Evolutionary conservation across 768 basidiomycete genomes (phyloP).

Genomic region (Pholiota conissans): DNA sequence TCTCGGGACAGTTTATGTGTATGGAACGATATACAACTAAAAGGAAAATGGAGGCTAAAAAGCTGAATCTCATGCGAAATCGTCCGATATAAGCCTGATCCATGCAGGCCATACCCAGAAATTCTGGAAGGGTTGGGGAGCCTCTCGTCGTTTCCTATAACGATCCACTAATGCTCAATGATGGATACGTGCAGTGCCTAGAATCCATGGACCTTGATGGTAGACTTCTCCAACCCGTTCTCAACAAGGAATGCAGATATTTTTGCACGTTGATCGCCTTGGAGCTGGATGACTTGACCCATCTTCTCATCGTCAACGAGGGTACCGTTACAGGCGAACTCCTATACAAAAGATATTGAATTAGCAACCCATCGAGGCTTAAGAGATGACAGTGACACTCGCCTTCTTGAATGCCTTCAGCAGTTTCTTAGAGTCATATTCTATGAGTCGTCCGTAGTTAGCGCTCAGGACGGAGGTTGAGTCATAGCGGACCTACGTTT

Average conservation of each 20-base stretch:
- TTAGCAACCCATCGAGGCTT: neutral
- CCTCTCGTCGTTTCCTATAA: constrained; percentile 12
- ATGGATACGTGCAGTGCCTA: constrained; percentile 32
- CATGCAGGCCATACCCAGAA: constrained; percentile 3
- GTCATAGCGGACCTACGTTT: constrained; percentile 58
- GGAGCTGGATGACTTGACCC: constrained; percentile 97
- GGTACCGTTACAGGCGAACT: constrained; percentile 98
- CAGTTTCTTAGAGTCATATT: constrained; percentile 97
- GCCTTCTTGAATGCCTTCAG: constrained; percentile 99
- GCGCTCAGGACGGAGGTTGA: constrained; percentile 6
- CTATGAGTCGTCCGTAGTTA: constrained; percentile 37
- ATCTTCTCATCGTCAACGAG: constrained; percentile 94
- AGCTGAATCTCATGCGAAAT: constrained; percentile 17
- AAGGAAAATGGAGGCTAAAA: constrained; percentile 6
- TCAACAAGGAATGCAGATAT: constrained; percentile 86
- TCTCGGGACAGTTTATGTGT: constrained; percentile 1
- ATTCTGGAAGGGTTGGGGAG: constrained; percentile 13
- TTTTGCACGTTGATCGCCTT: constrained; percentile 95
- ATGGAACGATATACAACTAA: constrained; percentile 10
- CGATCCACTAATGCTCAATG: constrained; percentile 11
- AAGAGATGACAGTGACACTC: constrained; percentile 1
- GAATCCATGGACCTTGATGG: constrained; percentile 90
- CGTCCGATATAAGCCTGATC: constrained; percentile 10
- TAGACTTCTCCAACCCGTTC: constrained; percentile 73
- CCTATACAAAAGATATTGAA: constrained; percentile 43